A percentile compares a stretch with the other conserved stretches of the same genome.
These are phyloP conservation scores for Hydrangea macrophylla DNA, from an alignment of 148 eudicot genomes.

Conservation along the genomic window DNA sequence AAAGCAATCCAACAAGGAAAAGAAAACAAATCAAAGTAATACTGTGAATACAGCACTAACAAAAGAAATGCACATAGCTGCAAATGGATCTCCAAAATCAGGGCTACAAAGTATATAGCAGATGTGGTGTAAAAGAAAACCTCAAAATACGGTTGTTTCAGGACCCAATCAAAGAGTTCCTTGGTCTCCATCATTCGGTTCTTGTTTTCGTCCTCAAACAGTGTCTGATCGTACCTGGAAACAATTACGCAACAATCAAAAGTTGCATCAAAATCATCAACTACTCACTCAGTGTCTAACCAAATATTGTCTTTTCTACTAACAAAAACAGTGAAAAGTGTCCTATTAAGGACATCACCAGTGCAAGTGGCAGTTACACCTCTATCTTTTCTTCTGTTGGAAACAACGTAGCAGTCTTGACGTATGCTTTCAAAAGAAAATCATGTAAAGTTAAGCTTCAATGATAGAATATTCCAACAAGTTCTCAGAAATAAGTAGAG, in stretches of 20 bases:
- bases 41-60: neutral
- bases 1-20: conserved; percentile 1
- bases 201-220: conserved; percentile 82
- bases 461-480: neutral
- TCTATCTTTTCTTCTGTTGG: neutral
- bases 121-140: conserved; percentile 25
- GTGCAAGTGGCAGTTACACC: neutral
- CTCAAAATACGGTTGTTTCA: conserved; percentile 95
- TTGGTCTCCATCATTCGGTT: conserved; percentile 90
- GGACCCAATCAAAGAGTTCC: conserved; percentile 97
- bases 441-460: neutral
- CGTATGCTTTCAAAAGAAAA: neutral
- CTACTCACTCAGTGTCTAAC: neutral
- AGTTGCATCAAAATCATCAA: neutral
- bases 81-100: conserved; percentile 7
- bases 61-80: neutral
- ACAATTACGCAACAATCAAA: conserved; percentile 15
- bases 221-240: conserved; percentile 89
- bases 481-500: neutral
- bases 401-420: neutral
- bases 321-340: neutral
- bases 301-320: neutral
- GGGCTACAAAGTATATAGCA: neutral
- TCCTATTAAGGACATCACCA: neutral
- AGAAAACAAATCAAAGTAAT: neutral